Evolutionary conservation across 2,329 filamentous ascomycete species (phyloP).

Genomic region (Fusarium chlamydosporum): DNA sequence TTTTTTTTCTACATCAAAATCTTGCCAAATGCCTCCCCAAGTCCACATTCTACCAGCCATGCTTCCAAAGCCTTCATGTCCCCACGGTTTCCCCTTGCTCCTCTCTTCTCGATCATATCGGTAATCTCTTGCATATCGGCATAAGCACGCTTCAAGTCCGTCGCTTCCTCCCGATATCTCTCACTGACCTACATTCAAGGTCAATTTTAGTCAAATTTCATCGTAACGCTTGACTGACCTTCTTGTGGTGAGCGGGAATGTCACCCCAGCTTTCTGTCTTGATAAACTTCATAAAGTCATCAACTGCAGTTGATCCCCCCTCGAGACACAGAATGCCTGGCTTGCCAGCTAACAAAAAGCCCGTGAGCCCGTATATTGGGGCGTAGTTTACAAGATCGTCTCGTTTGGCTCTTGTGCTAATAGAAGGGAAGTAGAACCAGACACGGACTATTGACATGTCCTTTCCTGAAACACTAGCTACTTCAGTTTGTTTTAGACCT

Average conservation of each 20-base stretch:
- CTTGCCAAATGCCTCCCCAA: slow-evolving; percentile 49
- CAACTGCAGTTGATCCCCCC: slow-evolving; percentile 62
- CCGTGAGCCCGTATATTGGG: slow-evolving; percentile 66
- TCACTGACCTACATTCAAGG: slow-evolving; percentile 61
- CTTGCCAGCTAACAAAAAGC: slow-evolving; percentile 72
- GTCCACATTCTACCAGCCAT: slow-evolving; percentile 59
- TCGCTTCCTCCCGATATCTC: slow-evolving; percentile 60
- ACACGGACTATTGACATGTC: slow-evolving; percentile 61
- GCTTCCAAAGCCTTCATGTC: slow-evolving; percentile 68
- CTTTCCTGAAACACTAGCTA: not conserved
- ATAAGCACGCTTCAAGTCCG: slow-evolving; percentile 59
- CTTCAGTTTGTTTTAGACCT: slow-evolving; percentile 24
- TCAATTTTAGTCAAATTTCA: not conserved
- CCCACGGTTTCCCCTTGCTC: slow-evolving; percentile 64
- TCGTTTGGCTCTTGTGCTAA: slow-evolving; percentile 71
- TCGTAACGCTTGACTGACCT: slow-evolving; percentile 52
- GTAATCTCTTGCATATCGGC: slow-evolving; percentile 71
- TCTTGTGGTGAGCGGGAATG: slow-evolving; percentile 73
- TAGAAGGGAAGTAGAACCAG: slow-evolving; percentile 75
- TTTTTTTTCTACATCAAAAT: slow-evolving; percentile 48
- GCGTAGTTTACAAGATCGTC: slow-evolving; percentile 69
- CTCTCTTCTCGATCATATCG: slow-evolving; percentile 62
- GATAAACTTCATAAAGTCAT: slow-evolving; percentile 74
- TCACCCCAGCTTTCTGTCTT: slow-evolving; percentile 75
- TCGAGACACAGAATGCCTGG: slow-evolving; percentile 69